Conservation (phyloP, 148 eudicot genomes). For the Chenopodium album region DNA sequence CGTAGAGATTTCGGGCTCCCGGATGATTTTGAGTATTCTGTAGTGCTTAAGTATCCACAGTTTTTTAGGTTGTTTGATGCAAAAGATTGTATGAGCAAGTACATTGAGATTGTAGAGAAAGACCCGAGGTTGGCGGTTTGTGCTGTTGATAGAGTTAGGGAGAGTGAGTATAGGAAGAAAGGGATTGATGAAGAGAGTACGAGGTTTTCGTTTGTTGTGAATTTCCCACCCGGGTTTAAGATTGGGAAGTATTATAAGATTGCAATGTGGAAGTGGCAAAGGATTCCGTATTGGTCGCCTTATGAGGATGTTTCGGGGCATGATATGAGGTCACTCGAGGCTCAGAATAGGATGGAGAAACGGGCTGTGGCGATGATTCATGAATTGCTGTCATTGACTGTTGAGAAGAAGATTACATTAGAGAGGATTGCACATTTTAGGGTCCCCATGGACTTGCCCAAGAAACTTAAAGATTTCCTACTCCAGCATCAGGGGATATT, state of each 20-base stretch:
- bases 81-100: conserved; percentile 62
- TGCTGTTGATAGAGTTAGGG: conserved; percentile 76
- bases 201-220: conserved; percentile 77
- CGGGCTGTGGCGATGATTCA: conserved; percentile 84
- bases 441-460: conserved; percentile 69
- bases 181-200: conserved; percentile 73
- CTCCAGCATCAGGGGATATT: conserved; percentile 95
- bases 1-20: conserved; percentile 85
- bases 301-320: conserved; percentile 86
- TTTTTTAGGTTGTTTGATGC: conserved; percentile 79
- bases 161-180: conserved; percentile 80
- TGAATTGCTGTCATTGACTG: conserved; percentile 77
- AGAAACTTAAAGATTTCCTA: conserved; percentile 82
- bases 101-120: conserved; percentile 70
- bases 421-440: conserved; percentile 98
- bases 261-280: conserved; percentile 98
- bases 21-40: conserved; percentile 84
- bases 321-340: conserved; percentile 89
- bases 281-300: conserved; percentile 96
- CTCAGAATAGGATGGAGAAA: conserved; percentile 89
- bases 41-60: conserved; percentile 71
- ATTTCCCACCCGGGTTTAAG: conserved; percentile 96
- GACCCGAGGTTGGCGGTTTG: conserved; percentile 57
- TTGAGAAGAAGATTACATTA: conserved; percentile 92
- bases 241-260: conserved; percentile 79